Evolutionary conservation across 2,329 filamentous ascomycete species (phyloP).

Genomic region (Grosmannia huntii): DNA sequence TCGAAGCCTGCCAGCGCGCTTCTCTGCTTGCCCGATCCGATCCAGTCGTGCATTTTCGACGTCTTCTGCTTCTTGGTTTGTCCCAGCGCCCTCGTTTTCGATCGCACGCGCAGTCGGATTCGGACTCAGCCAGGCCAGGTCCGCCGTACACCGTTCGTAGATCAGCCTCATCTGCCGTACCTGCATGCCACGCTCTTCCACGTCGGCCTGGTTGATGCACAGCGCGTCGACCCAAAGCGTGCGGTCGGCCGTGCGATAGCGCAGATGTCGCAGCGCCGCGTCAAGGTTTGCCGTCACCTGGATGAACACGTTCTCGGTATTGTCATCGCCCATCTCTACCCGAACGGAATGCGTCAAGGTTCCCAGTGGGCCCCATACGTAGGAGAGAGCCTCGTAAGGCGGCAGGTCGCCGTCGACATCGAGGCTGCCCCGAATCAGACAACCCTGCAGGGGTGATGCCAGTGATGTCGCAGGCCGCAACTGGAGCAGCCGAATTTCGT

Average conservation of each 20-base stretch:
- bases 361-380: conserved; percentile 7
- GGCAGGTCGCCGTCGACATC: conserved; percentile 2
- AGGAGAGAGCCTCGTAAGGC: conserved; percentile 11
- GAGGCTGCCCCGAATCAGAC: conserved; percentile 2
- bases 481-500: conserved; percentile 9
- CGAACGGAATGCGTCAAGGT: background rate
- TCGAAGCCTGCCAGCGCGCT: background rate
- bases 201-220: conserved; percentile 12
- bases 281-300: conserved; percentile 7
- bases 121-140: conserved; percentile 6
- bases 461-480: conserved; percentile 4
- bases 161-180: conserved; percentile 9
- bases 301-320: background rate
- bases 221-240: conserved; percentile 12
- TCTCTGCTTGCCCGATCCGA: background rate
- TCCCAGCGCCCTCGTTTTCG: background rate
- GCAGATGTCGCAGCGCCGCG: conserved; percentile 7
- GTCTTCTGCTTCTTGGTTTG: background rate
- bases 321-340: background rate
- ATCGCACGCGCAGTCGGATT: background rate
- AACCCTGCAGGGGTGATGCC: background rate
- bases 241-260: background rate
- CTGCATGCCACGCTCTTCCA: conserved; percentile 7
- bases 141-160: conserved; percentile 5
- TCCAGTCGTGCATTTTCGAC: background rate